Base-by-base conservation (phyloP, 179 eudicot species). In the Camellia oleifera region DNA sequence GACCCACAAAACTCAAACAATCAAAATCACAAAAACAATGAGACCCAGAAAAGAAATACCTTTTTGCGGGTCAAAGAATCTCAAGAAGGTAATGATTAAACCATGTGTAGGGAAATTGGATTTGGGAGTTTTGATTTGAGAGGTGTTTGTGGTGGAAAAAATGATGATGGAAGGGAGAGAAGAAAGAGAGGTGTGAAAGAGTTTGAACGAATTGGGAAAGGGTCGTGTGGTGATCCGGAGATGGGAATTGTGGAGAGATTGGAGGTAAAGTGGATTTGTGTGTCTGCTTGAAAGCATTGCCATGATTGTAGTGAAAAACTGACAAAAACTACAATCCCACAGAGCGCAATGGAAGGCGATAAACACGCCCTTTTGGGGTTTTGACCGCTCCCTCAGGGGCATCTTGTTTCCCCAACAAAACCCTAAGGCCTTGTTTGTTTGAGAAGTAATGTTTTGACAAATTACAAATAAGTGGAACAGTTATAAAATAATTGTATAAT, bases 191-290 rank as follows among this genome's bases (percentile, higher is more conserved):
- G 40, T 32, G 40, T 32, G 40, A 32, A 32, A 40, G 20, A 0
- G 20, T 26, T 54, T 42, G n/a, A 44, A 10, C 46, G 66, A 61
- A 40, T 69, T 18, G 61, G 62, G 78, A 56, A 78, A 68, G 45
- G 70, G 74, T 58, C 74, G 62, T 69, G 79, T 81, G 87, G 87
- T 81, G 78, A 76, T 81, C 87, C 84, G 82, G 64, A 77, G 32
- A 72, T 62, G 52, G 57, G 40, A 32, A 32, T 32, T 32, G 40
- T 32, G 40, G 46, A 65, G 63, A 42, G 15, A 13, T 53, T 46
- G 6, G 65, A 40, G 32, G 14, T 9, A 50, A n/a, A 65, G 17
- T 67, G 42, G 53, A 53, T 46, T 57, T 13, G 60, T 54, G 53
- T 61, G 17, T 57, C 54, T 54, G 14, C 40, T n/a, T 62, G 60